Conservation (phyloP, 495 filamentous ascomycete genomes). For the Hypoxylon crocopeplum region DNA sequence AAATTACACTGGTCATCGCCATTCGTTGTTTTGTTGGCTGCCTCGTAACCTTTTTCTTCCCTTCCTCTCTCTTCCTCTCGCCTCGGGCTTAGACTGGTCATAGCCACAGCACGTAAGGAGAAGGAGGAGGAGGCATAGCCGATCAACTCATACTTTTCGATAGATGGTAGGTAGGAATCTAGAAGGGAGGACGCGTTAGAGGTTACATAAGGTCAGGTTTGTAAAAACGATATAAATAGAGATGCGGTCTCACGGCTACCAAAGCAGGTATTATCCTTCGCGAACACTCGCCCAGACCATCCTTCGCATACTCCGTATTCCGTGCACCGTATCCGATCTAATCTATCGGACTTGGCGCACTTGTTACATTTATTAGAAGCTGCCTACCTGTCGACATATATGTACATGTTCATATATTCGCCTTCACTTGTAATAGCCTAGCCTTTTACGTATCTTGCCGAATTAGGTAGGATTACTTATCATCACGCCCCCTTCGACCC, state of each 20-base stretch:
- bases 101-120: slow-evolving; percentile 26
- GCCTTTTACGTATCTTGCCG: slow-evolving; percentile 12
- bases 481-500: slow-evolving; percentile 15
- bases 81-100: slow-evolving; percentile 19
- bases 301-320: not conserved
- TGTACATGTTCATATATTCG: not conserved
- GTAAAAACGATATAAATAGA: slow-evolving; percentile 27
- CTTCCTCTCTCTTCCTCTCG: not conserved
- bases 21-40: slow-evolving; percentile 14
- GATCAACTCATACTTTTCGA: not conserved
- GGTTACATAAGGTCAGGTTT: slow-evolving; percentile 7
- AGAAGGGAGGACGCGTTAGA: slow-evolving; percentile 3
- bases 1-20: slow-evolving; percentile 28
- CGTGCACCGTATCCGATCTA: slow-evolving; percentile 27
- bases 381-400: not conserved
- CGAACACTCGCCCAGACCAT: not conserved
- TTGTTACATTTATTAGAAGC: too few species aligned
- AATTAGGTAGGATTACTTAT: slow-evolving; percentile 24
- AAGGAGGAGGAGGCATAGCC: slow-evolving; percentile 11
- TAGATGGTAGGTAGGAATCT: slow-evolving; percentile 10
- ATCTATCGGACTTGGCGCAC: slow-evolving; percentile 29
- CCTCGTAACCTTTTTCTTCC: slow-evolving; percentile 24
- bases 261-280: slow-evolving; percentile 26
- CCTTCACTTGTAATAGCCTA: slow-evolving; percentile 18
- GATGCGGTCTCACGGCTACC: slow-evolving; percentile 12